Percentiles rank a stretch among this genome's conserved stretches.
These are phyloP conservation scores for Cryphonectria naterciae DNA, from an alignment of 2,329 filamentous ascomycete species.

Conservation along the genomic window DNA sequence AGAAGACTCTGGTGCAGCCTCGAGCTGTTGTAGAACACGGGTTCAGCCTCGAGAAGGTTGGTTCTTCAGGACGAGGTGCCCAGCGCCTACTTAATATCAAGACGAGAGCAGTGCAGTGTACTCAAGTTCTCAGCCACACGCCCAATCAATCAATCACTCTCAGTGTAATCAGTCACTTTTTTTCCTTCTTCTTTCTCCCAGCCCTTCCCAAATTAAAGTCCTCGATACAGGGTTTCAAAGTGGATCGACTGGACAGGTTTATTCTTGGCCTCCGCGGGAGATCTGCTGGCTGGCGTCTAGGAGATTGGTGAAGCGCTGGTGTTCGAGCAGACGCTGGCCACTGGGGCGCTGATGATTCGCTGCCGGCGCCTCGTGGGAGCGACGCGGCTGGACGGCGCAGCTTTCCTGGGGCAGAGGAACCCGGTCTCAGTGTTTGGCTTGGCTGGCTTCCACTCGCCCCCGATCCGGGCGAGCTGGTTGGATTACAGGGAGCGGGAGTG, in stretches of 20 bases:
- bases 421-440: neutral
- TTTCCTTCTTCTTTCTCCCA: no score
- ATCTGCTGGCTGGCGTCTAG: slow-evolving; percentile 27
- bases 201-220: neutral
- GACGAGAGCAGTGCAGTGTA: neutral
- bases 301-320: slow-evolving; percentile 29
- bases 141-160: neutral
- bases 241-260: slow-evolving; percentile 17
- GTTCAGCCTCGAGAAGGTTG: neutral
- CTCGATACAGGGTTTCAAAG: slow-evolving; percentile 16
- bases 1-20: slow-evolving; percentile 14
- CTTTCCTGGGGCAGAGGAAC: neutral
- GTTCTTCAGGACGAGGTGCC: neutral
- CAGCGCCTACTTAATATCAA: slow-evolving; percentile 2
- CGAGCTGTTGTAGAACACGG: slow-evolving; percentile 22
- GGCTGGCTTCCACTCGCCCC: neutral
- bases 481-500: slow-evolving; percentile 6
- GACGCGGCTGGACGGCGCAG: slow-evolving; percentile 24
- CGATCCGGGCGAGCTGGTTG: slow-evolving; percentile 10
- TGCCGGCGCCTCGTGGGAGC: slow-evolving; percentile 22
- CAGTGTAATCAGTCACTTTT: neutral
- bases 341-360: slow-evolving; percentile 26
- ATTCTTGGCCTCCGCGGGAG: slow-evolving; percentile 20
- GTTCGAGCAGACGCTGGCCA: slow-evolving; percentile 28
- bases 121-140: neutral